phyloP scores from a whole-genome alignment of 345 rosid species.

The Euphorbia pulcherrima region DNA sequence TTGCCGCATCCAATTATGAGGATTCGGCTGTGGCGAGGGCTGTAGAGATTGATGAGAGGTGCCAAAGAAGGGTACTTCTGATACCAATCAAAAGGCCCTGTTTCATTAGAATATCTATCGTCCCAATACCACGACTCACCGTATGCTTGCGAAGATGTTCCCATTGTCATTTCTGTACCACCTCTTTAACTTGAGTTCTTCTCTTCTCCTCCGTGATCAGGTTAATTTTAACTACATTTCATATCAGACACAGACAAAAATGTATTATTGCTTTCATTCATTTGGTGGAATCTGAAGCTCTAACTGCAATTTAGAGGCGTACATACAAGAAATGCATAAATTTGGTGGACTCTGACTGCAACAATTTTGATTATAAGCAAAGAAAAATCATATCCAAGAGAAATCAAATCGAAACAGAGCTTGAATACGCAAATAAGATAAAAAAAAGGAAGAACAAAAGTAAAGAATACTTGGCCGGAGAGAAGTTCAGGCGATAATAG shows the following conservation, averaged over 20 bases:
- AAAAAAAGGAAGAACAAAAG: too few relatives aligned
- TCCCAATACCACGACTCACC: constrained; percentile 91
- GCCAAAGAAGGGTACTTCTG: constrained; percentile 72
- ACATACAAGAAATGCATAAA: too few relatives aligned
- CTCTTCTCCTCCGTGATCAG: neutral
- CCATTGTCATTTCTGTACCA: constrained; percentile 27
- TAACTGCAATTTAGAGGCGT: too few relatives aligned
- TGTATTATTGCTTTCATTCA: neutral
- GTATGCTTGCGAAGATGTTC: constrained; percentile 59
- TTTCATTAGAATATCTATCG: constrained; percentile 66
- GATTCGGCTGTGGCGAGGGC: constrained; percentile 49
- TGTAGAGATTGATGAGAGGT: constrained; percentile 72
- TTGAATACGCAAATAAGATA: too few relatives aligned
- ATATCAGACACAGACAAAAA: neutral
- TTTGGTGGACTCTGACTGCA: too few relatives aligned
- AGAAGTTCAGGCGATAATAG: too few relatives aligned
- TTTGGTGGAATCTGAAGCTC: neutral
- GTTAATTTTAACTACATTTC: neutral
- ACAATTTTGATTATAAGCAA: too few relatives aligned
- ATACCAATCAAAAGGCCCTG: constrained; percentile 86
- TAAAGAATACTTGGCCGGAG: too few relatives aligned
- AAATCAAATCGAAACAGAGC: too few relatives aligned
- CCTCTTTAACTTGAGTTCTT: neutral
- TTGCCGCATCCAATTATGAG: constrained; percentile 88
- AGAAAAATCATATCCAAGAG: too few relatives aligned